Conservation (phyloP, 164 flowering plant species). For the Malania oleifera region DNA sequence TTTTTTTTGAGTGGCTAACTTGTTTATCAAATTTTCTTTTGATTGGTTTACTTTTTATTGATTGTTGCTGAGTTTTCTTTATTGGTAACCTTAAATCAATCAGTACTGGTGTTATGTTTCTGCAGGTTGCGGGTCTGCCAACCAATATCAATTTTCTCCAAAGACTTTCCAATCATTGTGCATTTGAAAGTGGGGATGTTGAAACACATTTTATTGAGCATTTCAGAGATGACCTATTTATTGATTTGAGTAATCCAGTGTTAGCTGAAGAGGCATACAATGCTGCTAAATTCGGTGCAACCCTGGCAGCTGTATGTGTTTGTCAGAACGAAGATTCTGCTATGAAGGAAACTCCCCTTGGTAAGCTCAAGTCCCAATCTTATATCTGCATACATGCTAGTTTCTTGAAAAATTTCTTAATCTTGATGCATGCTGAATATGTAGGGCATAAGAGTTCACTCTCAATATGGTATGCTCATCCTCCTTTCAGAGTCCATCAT, state of each 20-base stretch:
- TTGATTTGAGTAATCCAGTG: conserved; percentile 34
- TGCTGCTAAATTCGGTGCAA: conserved; percentile 52
- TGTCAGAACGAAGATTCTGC: conserved; percentile 47
- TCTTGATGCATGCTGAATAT: conserved; percentile 8
- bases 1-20: not conserved
- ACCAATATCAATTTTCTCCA: conserved; percentile 79
- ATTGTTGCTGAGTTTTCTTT: too few species aligned
- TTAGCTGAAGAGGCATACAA: conserved; percentile 32
- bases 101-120: conserved; percentile 2
- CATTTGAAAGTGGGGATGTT: conserved; percentile 73
- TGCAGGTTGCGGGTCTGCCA: conserved; percentile 96
- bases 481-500: conserved; percentile 87
- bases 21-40: not conserved
- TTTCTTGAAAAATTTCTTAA: conserved; percentile 3
- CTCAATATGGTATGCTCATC: conserved; percentile 75
- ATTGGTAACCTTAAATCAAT: not conserved
- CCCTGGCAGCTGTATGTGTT: conserved; percentile 75
- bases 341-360: conserved; percentile 31
- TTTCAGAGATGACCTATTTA: conserved; percentile 68
- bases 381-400: not conserved
- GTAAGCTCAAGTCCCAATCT: conserved; percentile 27
- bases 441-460: conserved; percentile 37
- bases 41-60: not conserved
- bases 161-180: conserved; percentile 75
- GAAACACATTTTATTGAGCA: conserved; percentile 94